These are phyloP conservation scores for Macroventuria anomochaeta DNA, from an alignment of 2,329 filamentous ascomycete species.

Conservation along the genomic window DNA sequence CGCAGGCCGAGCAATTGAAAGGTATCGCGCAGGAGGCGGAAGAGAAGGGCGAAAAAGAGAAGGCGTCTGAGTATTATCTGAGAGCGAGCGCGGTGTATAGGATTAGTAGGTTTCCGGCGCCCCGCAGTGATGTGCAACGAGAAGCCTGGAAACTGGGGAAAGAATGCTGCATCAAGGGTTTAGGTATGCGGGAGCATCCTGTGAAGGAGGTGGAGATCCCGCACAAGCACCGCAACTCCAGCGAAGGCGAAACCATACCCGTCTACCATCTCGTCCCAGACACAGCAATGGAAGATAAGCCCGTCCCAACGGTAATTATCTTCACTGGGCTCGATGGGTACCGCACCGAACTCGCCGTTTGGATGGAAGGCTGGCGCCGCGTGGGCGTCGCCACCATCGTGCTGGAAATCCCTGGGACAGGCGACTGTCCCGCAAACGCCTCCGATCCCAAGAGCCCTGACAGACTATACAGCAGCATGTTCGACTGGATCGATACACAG, in stretches of 20 bases:
- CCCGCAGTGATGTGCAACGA: constrained; percentile 59
- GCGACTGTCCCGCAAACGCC: constrained; percentile 60
- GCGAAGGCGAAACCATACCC: constrained; percentile 65
- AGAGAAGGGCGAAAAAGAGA: constrained; percentile 55
- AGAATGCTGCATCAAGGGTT: constrained; percentile 64
- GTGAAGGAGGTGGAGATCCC: constrained; percentile 68
- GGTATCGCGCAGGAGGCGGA: constrained; percentile 60
- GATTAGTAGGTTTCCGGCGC: constrained; percentile 72
- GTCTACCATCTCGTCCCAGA: constrained; percentile 69
- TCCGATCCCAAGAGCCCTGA: constrained; percentile 59
- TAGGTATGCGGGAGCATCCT: constrained; percentile 56
- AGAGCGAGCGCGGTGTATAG: constrained; percentile 66
- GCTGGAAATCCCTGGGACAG: constrained; percentile 65
- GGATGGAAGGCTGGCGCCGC: constrained; percentile 58
- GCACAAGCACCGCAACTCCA: constrained; percentile 58
- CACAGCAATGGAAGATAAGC: constrained; percentile 50
- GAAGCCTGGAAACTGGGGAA: constrained; percentile 72
- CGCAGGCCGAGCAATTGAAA: constrained; percentile 65
- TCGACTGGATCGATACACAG: constrained; percentile 61
- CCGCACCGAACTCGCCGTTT: constrained; percentile 61
- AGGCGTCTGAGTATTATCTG: constrained; percentile 68
- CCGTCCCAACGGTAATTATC: constrained; percentile 61
- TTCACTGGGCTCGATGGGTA: constrained; percentile 67
- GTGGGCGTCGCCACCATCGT: constrained; percentile 59
- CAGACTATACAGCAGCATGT: constrained; percentile 60